These are phyloP conservation scores for Onygenales sp. DNA, from an alignment of 2,329 filamentous ascomycete genomes.

Conservation along the genomic window DNA sequence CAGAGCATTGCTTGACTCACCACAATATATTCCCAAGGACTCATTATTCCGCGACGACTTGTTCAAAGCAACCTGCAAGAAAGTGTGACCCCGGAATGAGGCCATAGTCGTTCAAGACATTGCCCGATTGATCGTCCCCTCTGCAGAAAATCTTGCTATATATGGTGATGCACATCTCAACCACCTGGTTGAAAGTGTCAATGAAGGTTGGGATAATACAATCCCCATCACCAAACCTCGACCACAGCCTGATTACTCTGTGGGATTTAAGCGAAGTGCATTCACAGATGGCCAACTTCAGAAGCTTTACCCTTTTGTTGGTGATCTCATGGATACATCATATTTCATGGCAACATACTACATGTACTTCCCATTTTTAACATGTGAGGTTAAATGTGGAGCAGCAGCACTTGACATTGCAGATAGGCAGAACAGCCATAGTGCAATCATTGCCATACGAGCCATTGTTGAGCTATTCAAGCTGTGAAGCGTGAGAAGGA, in stretches of 20 bases:
- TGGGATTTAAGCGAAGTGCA: slow-evolving; percentile 29
- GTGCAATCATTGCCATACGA: slow-evolving; percentile 24
- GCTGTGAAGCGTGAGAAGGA: too few relatives aligned
- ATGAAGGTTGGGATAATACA: slow-evolving; percentile 35
- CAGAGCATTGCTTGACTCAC: slow-evolving; percentile 20
- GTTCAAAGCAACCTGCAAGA: slow-evolving; percentile 23
- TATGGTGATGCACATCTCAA: slow-evolving; percentile 21
- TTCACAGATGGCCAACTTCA: slow-evolving; percentile 26
- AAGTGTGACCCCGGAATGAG: slow-evolving; percentile 24
- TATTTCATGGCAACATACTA: slow-evolving; percentile 15
- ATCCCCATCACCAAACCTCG: slow-evolving; percentile 26
- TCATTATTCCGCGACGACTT: slow-evolving; percentile 26
- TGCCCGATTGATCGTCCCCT: slow-evolving; percentile 26
- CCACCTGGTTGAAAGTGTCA: slow-evolving; percentile 30
- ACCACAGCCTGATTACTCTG: slow-evolving; percentile 37
- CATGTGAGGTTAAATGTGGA: slow-evolving; percentile 16
- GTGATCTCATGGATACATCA: slow-evolving; percentile 9
- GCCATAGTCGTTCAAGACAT: slow-evolving; percentile 28
- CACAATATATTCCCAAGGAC: slow-evolving; percentile 22
- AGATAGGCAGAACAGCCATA: slow-evolving; percentile 20
- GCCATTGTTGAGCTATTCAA: slow-evolving; percentile 19
- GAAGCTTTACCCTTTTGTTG: slow-evolving; percentile 20
- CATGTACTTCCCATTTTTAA: slow-evolving; percentile 19
- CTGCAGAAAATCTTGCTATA: slow-evolving; percentile 23
- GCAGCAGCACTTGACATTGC: slow-evolving; percentile 16